Conservation (phyloP, 2,329 filamentous ascomycete genomes). For the Bipolaris cookei region DNA sequence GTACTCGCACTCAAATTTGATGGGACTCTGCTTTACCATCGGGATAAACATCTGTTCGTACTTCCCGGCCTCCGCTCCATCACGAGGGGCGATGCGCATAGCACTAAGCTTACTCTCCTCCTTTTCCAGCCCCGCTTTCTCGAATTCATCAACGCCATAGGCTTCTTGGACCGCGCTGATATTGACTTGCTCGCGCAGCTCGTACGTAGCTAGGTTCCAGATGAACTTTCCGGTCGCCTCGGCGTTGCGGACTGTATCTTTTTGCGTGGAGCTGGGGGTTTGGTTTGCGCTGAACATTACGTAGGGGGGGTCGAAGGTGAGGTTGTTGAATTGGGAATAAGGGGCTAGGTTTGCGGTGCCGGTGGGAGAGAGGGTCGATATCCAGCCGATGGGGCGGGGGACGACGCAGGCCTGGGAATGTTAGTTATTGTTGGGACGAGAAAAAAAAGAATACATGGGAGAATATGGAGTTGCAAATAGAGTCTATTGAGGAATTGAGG, state of each 20-base stretch:
- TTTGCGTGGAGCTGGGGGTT: constrained; percentile 54
- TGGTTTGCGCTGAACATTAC: constrained; percentile 68
- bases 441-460: no score
- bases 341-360: constrained; percentile 64
- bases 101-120: constrained; percentile 50
- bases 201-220: constrained; percentile 66
- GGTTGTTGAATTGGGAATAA: constrained; percentile 68
- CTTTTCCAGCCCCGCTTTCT: constrained; percentile 58
- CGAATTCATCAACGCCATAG: constrained; percentile 62
- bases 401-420: constrained; percentile 60
- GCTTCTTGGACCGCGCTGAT: constrained; percentile 59
- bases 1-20: constrained; percentile 65
- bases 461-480: neutral
- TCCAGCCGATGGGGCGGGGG: constrained; percentile 68
- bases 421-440: no score
- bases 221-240: constrained; percentile 63
- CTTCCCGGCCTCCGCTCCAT: neutral
- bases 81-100: constrained; percentile 13
- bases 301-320: constrained; percentile 68
- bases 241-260: constrained; percentile 64
- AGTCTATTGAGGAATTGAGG: no score
- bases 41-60: constrained; percentile 44
- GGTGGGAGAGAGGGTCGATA: constrained; percentile 59
- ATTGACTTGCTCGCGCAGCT: constrained; percentile 63
- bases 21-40: constrained; percentile 62